These are phyloP conservation scores for Penicillium sp. DNA, from an alignment of 2,329 filamentous ascomycete species.

Conservation along the genomic window DNA sequence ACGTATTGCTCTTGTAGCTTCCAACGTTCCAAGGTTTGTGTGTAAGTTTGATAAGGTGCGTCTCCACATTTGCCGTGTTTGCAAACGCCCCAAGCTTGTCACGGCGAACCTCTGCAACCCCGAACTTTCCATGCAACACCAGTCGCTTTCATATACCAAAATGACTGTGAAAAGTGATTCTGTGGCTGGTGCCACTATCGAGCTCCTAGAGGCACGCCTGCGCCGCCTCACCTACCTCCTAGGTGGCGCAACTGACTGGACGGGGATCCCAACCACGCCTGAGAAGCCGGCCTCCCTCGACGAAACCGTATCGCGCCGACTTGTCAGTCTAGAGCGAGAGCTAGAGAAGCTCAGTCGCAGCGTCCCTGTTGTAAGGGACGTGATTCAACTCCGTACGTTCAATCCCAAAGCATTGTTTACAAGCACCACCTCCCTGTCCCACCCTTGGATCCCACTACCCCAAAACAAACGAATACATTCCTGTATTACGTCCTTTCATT, in stretches of 20 bases:
- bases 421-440: not conserved
- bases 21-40: not conserved
- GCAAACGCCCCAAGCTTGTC: conserved; percentile 16
- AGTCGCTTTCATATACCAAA: not conserved
- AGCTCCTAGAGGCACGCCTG: conserved; percentile 46
- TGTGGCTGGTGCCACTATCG: conserved; percentile 41
- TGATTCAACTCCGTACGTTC: conserved; percentile 43
- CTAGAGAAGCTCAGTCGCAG: conserved; percentile 39
- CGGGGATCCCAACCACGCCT: conserved; percentile 37
- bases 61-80: conserved; percentile 26
- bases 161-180: conserved; percentile 37
- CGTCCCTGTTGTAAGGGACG: conserved; percentile 42
- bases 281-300: conserved; percentile 36
- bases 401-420: not conserved
- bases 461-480: not conserved
- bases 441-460: not conserved
- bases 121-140: not conserved
- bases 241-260: conserved; percentile 42
- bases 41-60: not conserved
- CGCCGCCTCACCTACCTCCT: conserved; percentile 47
- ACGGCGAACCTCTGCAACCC: not conserved
- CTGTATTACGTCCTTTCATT: not conserved
- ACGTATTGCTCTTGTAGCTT: not conserved
- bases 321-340: conserved; percentile 39
- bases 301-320: conserved; percentile 40